Evolutionary conservation across 768 basidiomycete species (phyloP).

Genomic region (Gloeophyllum trabeum): DNA sequence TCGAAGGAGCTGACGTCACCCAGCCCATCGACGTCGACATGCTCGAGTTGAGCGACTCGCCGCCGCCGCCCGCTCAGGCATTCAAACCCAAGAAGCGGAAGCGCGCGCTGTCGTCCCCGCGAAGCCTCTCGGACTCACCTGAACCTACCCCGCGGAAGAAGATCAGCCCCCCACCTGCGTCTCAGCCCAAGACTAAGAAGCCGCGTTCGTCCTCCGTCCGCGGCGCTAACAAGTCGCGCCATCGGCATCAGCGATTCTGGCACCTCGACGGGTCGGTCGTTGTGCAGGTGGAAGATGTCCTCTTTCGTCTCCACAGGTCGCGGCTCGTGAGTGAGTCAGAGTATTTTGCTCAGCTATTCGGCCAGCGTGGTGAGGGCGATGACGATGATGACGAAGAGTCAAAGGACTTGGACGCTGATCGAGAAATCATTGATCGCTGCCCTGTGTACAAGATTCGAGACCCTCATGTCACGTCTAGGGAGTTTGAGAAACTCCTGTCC

Average conservation of each 20-base stretch:
- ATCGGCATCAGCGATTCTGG: conserved; percentile 15
- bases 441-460: conserved; percentile 13
- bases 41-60: too few species aligned
- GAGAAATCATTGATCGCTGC: conserved; percentile 7
- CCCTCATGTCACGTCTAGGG: conserved; percentile 13
- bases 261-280: conserved; percentile 23
- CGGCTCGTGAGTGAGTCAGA: conserved; percentile 18
- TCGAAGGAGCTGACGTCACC: too few species aligned
- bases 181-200: too few species aligned
- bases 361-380: not conserved
- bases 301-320: conserved; percentile 25
- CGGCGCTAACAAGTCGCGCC: too few species aligned
- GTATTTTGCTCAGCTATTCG: conserved; percentile 21
- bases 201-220: too few species aligned
- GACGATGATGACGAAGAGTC: not conserved
- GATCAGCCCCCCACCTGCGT: too few species aligned
- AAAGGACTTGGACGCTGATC: conserved; percentile 3
- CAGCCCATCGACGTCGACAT: too few species aligned
- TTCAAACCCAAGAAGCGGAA: too few species aligned
- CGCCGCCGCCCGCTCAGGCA: too few species aligned
- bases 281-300: conserved; percentile 20
- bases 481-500: conserved; percentile 21
- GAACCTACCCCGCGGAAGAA: too few species aligned
- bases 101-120: too few species aligned
- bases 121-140: too few species aligned